Conservation (phyloP, 495 filamentous ascomycete species). For the Hamigera avellanea region DNA sequence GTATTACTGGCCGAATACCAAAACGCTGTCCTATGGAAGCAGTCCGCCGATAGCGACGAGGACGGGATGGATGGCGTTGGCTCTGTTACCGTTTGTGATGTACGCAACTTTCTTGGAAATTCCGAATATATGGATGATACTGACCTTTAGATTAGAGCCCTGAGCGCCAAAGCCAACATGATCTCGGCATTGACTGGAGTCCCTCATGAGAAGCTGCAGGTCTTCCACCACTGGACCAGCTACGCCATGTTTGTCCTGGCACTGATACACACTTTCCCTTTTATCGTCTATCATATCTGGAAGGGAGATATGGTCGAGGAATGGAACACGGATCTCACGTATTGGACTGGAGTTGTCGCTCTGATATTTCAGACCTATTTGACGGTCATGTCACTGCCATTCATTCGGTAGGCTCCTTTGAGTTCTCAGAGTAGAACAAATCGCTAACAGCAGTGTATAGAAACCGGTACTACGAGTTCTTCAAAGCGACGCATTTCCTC, state of each 20-base stretch:
- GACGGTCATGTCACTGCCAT: slow-evolving; percentile 37
- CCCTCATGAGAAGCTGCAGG: slow-evolving; percentile 43
- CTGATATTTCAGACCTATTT: slow-evolving; percentile 44
- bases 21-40: slow-evolving; percentile 27
- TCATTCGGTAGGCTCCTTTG: slow-evolving; percentile 29
- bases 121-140: neutral
- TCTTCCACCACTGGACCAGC: slow-evolving; percentile 41
- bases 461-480: slow-evolving; percentile 47
- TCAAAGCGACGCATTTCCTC: slow-evolving; percentile 43
- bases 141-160: no score
- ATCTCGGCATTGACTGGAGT: slow-evolving; percentile 42
- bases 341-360: slow-evolving; percentile 45
- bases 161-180: slow-evolving; percentile 25
- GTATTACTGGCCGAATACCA: slow-evolving; percentile 45
- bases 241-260: slow-evolving; percentile 43
- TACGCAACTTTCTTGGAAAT: slow-evolving; percentile 17
- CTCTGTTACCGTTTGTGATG: slow-evolving; percentile 39
- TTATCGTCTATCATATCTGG: slow-evolving; percentile 39
- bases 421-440: neutral
- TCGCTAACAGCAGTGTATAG: slow-evolving; percentile 12
- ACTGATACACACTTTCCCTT: slow-evolving; percentile 46
- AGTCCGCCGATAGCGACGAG: slow-evolving; percentile 42
- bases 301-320: slow-evolving; percentile 36
- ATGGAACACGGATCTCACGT: slow-evolving; percentile 33
- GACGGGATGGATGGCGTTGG: slow-evolving; percentile 40